Conservation (phyloP, 345 rosid genomes). For the Acer saccharum region DNA sequence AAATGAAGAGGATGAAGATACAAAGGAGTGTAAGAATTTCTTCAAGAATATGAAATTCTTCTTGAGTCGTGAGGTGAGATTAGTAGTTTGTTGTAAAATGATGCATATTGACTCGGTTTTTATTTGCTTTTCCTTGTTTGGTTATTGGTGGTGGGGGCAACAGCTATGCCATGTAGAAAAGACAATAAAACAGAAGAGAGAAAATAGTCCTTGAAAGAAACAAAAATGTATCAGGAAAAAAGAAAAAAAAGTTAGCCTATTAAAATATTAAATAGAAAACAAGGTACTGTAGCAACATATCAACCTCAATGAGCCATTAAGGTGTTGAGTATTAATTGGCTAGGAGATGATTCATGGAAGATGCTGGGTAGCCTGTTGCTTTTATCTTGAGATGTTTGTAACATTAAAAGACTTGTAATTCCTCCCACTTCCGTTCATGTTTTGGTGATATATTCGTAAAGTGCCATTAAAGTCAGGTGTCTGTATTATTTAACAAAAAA, state of each 20-base stretch:
- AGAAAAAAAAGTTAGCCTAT: not conserved
- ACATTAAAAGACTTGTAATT: not conserved
- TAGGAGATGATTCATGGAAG: not conserved
- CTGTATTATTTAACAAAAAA: not conserved
- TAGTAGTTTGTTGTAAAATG: conserved; percentile 2
- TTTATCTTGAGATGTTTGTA: not conserved
- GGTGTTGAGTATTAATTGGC: not conserved
- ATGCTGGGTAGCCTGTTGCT: not conserved
- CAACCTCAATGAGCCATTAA: not conserved
- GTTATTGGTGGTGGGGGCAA: not conserved
- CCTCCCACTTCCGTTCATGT: not conserved
- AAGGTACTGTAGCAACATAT: not conserved
- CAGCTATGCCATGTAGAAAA: not conserved
- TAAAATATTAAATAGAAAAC: not conserved
- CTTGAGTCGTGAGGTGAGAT: conserved; percentile 92
- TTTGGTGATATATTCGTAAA: not conserved
- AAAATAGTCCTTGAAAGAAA: not conserved
- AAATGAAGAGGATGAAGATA: conserved; percentile 89
- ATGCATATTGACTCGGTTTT: not conserved
- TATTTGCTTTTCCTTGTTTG: not conserved
- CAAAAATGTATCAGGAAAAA: not conserved
- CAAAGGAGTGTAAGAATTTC: conserved; percentile 71
- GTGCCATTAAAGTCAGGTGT: not conserved
- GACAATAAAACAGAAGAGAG: not conserved
- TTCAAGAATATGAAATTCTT: conserved; percentile 76